Percentiles rank a stretch among this genome's conserved stretches.
phyloP scores from a whole-genome alignment of 495 filamentous ascomycete genomes.

The Polyplosphaeria fusca region DNA sequence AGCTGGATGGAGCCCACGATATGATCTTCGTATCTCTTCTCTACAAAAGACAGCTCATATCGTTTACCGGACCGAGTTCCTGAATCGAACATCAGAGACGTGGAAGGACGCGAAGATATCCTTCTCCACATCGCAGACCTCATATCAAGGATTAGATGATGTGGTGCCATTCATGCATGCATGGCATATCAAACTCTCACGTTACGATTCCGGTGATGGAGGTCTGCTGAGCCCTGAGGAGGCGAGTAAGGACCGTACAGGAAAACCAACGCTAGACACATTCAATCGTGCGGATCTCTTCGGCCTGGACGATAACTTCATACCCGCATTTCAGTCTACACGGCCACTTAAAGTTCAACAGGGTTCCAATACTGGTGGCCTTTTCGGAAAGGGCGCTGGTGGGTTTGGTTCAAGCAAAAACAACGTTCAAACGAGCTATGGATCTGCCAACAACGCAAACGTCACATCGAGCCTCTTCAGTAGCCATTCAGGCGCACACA shows the following conservation, averaged over 20 bases:
- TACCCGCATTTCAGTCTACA: conserved; percentile 7
- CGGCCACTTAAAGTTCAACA: conserved; percentile 12
- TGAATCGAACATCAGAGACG: conserved; percentile 63
- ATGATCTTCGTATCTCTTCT: conserved; percentile 62
- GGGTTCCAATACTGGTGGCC: background rate
- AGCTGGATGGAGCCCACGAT: conserved; percentile 63
- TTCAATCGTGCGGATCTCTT: conserved; percentile 27
- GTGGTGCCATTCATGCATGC: conserved; percentile 55
- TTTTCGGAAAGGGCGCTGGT: background rate
- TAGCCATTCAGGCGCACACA: background rate
- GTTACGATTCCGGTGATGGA: conserved; percentile 14
- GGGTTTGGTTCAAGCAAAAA: background rate
- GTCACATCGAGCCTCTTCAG: background rate
- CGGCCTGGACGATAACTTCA: conserved; percentile 18
- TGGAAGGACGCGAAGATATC: conserved; percentile 64
- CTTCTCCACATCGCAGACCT: conserved; percentile 66
- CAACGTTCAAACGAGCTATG: background rate
- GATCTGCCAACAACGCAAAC: background rate
- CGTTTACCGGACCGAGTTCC: conserved; percentile 62
- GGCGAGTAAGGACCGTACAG: conserved; percentile 4
- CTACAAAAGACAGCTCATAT: conserved; percentile 52
- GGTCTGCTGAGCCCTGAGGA: conserved; percentile 28
- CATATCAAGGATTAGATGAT: conserved; percentile 59
- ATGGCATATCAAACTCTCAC: conserved; percentile 56
- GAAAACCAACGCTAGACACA: background rate